Evolutionary conservation across 1,284 basidiomycete genomes (phyloP), one percentile per base, ranked within the genome.

Genomic region (Malassezia furfur): DNA sequence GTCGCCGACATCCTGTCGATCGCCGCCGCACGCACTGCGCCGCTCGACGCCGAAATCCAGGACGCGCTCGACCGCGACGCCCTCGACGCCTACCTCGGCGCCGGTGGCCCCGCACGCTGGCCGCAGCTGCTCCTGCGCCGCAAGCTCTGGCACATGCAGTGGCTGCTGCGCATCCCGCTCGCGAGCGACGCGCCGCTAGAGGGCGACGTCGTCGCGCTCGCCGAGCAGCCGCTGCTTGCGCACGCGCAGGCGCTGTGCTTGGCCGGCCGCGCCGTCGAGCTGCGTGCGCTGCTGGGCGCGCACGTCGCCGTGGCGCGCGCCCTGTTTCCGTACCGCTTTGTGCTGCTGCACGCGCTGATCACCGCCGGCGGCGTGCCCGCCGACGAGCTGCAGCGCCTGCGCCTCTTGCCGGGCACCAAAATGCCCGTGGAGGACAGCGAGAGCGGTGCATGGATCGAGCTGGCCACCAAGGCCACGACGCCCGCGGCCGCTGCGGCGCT

Each of bases 81-180:
- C 17, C 35, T 21, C 34, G 30, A 36, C 15, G 46, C n/a, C 11
- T 21, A 15, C 21, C 11, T 28, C 21, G 22, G 12, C 8, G 30
- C 45, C 19, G n/a, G 28, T 17, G 34, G 15, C 9, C 15, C 11
- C 8, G 12, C 15, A 5, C 44, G 50, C 14, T 19, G 40, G 21
- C 31, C 50, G 9, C 50, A 44, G 19, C 31, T 52, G 6, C 14
- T 57, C 10, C 35, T 57, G 15, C 55, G 55, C 19, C 50, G 55
- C 34, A 32, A 52, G 41, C 34, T 57, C n/a, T 57, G 55, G 55
- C 55, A 48, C 41, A 48, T 57, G 55, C 50, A 41, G 31, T 57
- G 55, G 55, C 55, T 57, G 14, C 46, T 57, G 22, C 37, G 50
- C 48, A 52, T 57, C 14, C 51, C 49, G 9, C 44, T 52, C 7